Evolutionary conservation across 2,329 filamentous ascomycete species (phyloP).

Genomic region (Teratosphaeria viscida): DNA sequence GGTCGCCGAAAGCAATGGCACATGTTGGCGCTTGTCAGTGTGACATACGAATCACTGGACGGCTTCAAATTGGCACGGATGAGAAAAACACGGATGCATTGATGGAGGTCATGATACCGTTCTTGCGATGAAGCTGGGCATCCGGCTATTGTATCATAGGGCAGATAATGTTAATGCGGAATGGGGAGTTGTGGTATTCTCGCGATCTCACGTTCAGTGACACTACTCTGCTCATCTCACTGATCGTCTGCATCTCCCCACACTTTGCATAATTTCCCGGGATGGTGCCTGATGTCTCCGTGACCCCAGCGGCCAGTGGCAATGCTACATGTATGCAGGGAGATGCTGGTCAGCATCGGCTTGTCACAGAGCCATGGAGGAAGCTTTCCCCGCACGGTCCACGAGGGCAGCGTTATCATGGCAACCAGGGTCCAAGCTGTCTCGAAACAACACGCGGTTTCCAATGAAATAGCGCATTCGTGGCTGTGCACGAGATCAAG

Average conservation of each 20-base stretch:
- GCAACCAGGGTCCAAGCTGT: background rate
- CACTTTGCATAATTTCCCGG: background rate
- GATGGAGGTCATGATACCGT: background rate
- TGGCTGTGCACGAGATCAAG: background rate
- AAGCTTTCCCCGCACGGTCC: background rate
- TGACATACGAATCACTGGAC: background rate
- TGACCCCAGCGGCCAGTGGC: background rate
- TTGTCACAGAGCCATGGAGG: background rate
- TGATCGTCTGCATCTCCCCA: background rate
- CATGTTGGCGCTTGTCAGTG: background rate
- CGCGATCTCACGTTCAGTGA: background rate
- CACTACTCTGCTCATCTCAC: background rate
- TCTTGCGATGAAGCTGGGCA: background rate
- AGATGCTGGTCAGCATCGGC: background rate
- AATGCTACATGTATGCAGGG: background rate
- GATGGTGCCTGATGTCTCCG: background rate
- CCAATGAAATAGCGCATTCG: background rate
- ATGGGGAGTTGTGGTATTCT: background rate
- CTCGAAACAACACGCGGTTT: background rate
- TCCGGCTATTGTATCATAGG: conserved; percentile 3
- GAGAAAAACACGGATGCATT: background rate
- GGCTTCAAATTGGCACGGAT: background rate
- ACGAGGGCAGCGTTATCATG: background rate
- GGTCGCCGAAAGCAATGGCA: background rate
- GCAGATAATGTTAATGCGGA: conserved; percentile 2